Evolutionary conservation across 2,329 filamentous ascomycete species (phyloP).

Genomic region (Sporothrix sp.): DNA sequence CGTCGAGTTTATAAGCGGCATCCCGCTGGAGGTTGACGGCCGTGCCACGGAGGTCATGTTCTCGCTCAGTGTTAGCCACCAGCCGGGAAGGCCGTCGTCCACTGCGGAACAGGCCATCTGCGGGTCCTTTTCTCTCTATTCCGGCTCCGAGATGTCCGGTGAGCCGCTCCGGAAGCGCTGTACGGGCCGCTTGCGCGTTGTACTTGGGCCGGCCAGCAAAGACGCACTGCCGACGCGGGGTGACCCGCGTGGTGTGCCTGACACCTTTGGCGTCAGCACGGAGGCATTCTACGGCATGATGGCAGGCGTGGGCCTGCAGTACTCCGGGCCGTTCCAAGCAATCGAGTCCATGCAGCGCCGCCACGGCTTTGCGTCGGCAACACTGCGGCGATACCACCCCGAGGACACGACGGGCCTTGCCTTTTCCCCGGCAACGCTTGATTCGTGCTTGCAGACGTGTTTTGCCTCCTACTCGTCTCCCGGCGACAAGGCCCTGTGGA

Average conservation of each 20-base stretch:
- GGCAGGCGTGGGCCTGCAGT: slow-evolving; percentile 28
- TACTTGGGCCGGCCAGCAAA: slow-evolving; percentile 22
- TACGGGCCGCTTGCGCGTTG: slow-evolving; percentile 24
- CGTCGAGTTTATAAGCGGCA: slow-evolving; percentile 26
- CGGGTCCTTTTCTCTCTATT: slow-evolving; percentile 27
- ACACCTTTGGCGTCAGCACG: slow-evolving; percentile 25
- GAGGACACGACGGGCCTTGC: slow-evolving; percentile 29
- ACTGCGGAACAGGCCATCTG: slow-evolving; percentile 17
- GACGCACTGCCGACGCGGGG: slow-evolving; percentile 22
- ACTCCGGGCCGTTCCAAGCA: slow-evolving; percentile 31
- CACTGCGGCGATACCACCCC: slow-evolving; percentile 24
- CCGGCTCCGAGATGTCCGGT: slow-evolving; percentile 25
- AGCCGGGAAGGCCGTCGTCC: neutral
- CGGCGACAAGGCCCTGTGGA: slow-evolving; percentile 30
- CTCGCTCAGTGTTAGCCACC: slow-evolving; percentile 22
- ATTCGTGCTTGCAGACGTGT: slow-evolving; percentile 33
- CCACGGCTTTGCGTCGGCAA: slow-evolving; percentile 27
- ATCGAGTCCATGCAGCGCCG: slow-evolving; percentile 27
- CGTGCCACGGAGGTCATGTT: slow-evolving; percentile 30
- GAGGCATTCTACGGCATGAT: slow-evolving; percentile 34
- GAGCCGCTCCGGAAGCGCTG: slow-evolving; percentile 30
- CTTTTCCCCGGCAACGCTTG: slow-evolving; percentile 33
- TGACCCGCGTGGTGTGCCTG: slow-evolving; percentile 19
- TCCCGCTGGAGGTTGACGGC: slow-evolving; percentile 25
- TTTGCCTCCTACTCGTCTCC: slow-evolving; percentile 33